Evolutionary conservation across 345 rosid species (phyloP).

Genomic region (Salix brachista): DNA sequence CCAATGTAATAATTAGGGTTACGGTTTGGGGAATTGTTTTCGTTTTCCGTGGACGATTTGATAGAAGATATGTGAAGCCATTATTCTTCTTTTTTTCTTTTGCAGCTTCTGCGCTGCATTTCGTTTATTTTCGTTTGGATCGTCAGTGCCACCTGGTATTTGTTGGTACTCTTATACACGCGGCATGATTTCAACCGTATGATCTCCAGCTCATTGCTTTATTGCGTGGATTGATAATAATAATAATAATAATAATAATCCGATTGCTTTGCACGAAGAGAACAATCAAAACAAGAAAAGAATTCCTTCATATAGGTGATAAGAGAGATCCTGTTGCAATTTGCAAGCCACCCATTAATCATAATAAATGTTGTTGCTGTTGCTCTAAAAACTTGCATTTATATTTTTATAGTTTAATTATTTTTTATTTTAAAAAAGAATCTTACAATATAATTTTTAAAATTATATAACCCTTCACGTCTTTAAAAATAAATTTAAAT

Average conservation of each 20-base stretch:
- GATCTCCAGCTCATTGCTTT: neutral
- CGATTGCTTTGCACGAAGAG: neutral
- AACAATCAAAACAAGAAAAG: neutral
- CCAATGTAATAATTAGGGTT: neutral
- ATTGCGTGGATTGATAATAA: neutral
- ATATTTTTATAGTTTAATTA: too few relatives aligned
- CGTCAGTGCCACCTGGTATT: neutral
- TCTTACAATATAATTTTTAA: too few relatives aligned
- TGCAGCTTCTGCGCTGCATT: neutral
- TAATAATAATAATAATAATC: neutral
- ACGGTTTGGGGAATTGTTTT: neutral
- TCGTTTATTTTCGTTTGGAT: neutral
- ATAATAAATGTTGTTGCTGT: too few relatives aligned
- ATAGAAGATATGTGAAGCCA: neutral
- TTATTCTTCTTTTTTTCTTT: neutral
- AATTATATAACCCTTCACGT: too few relatives aligned
- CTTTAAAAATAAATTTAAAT: too few relatives aligned
- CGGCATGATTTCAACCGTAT: neutral
- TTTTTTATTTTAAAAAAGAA: too few relatives aligned
- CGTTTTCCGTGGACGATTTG: too few relatives aligned
- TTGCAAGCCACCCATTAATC: too few relatives aligned
- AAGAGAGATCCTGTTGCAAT: too few relatives aligned
- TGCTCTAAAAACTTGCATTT: too few relatives aligned
- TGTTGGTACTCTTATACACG: neutral
- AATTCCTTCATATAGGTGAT: too few relatives aligned